Conservation (phyloP, 2,329 filamentous ascomycete genomes). For the Calonectria hongkongensis region DNA sequence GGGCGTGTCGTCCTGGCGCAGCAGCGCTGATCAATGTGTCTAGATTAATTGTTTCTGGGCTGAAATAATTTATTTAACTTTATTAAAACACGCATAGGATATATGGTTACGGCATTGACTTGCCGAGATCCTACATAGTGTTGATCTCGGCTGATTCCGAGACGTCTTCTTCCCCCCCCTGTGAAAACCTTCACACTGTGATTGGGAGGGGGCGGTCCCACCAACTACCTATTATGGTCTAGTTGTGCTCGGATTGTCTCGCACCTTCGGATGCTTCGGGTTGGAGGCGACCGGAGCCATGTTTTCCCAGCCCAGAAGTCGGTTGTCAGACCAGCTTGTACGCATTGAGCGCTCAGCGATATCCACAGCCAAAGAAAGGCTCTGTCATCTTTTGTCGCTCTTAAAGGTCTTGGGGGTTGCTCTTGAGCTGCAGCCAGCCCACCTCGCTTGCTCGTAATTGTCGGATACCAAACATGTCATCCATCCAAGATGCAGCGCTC, state of each 20-base stretch:
- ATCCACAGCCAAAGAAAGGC: neutral
- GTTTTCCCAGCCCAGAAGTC: neutral
- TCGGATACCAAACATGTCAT: conserved; percentile 3
- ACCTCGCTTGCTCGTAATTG: neutral
- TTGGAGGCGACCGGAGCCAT: neutral
- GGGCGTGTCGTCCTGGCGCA: neutral
- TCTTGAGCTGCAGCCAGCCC: neutral
- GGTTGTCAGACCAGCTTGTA: neutral
- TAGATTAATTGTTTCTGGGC: neutral
- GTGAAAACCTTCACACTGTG: neutral
- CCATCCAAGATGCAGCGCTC: neutral
- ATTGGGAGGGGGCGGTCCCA: neutral
- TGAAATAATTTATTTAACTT: neutral
- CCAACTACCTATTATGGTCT: neutral
- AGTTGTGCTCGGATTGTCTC: neutral
- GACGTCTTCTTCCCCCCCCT: neutral
- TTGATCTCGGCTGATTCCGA: neutral
- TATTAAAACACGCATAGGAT: neutral
- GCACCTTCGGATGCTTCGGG: conserved; percentile 16
- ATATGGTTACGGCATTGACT: neutral
- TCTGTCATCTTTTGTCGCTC: neutral
- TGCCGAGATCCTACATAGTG: neutral
- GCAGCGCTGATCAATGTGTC: neutral
- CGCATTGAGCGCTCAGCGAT: neutral
- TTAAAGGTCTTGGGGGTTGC: neutral